A percentile compares a stretch with the other conserved stretches of the same genome.
These are phyloP conservation scores for Inga leiocalycina DNA, from an alignment of 306 rosid species.

Conservation along the genomic window DNA sequence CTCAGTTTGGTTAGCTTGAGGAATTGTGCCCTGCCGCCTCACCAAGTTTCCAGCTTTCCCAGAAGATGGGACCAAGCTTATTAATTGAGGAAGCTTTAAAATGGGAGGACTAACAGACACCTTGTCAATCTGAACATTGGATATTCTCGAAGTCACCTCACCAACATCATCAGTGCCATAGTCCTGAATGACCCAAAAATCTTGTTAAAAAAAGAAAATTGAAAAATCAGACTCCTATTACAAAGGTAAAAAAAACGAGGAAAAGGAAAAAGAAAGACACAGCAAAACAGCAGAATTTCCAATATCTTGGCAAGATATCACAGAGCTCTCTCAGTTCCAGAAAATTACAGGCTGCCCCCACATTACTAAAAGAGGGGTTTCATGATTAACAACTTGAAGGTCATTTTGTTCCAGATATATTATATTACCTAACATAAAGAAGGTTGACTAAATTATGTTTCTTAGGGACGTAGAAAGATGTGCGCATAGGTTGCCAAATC, in stretches of 20 bases:
- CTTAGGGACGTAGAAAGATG: background rate
- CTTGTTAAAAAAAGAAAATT: slow-evolving; percentile 20
- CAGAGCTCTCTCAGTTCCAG: background rate
- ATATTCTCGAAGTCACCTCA: slow-evolving; percentile 75
- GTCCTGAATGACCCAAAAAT: slow-evolving; percentile 50
- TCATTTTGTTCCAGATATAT: background rate
- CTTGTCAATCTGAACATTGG: slow-evolving; percentile 80
- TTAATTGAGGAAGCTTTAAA: slow-evolving; percentile 94
- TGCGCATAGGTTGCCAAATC: background rate
- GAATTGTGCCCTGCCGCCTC: slow-evolving; percentile 60
- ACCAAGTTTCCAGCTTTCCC: slow-evolving; percentile 82
- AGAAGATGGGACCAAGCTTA: slow-evolving; percentile 88
- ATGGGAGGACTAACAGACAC: slow-evolving; percentile 80
- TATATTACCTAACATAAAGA: background rate
- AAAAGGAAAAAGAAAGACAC: background rate
- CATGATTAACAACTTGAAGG: background rate
- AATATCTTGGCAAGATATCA: background rate
- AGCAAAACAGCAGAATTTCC: background rate
- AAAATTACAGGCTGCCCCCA: background rate
- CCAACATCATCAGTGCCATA: slow-evolving; percentile 68
- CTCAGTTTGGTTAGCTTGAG: slow-evolving; percentile 71
- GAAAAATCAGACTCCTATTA: slow-evolving; percentile 19
- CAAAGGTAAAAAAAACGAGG: background rate
- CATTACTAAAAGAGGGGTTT: background rate
- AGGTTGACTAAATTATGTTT: background rate